Percentiles rank a stretch among this genome's conserved stretches.
Evolutionary conservation across 139 green algal genomes (phyloP).

Genomic region (Chlorella sp.): DNA sequence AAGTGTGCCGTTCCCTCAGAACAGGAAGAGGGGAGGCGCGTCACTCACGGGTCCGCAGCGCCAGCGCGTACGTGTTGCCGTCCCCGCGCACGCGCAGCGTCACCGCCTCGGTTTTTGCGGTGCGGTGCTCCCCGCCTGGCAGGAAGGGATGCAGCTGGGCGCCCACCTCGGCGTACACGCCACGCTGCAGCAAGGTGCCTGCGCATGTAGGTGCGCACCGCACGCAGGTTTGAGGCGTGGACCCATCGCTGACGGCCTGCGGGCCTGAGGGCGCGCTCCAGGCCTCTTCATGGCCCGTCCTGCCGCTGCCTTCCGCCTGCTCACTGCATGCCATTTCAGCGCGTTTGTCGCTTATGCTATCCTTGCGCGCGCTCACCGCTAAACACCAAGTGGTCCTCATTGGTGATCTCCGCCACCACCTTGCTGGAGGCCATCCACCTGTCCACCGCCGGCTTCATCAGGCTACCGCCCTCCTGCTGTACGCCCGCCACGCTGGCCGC

Average conservation of each 20-base stretch:
- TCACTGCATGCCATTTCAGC: no score
- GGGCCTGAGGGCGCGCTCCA: no score
- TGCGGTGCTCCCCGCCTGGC: slow-evolving; percentile 41
- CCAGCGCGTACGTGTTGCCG: slow-evolving; percentile 71
- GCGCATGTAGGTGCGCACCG: background rate
- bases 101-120: slow-evolving; percentile 70
- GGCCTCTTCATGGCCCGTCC: no score
- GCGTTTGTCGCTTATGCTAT: no score
- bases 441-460: background rate
- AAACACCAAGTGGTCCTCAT: slow-evolving; percentile 64
- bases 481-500: background rate
- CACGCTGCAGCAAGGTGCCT: slow-evolving; percentile 53
- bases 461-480: slow-evolving; percentile 2
- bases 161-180: slow-evolving; percentile 58
- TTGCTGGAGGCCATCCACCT: slow-evolving; percentile 15
- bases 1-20: no score
- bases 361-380: no score
- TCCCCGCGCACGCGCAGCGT: slow-evolving; percentile 73
- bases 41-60: slow-evolving; percentile 50
- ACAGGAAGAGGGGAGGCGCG: no score
- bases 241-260: no score
- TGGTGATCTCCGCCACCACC: slow-evolving; percentile 40
- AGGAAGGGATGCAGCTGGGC: slow-evolving; percentile 25
- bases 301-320: no score
- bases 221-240: no score